A percentile compares a stretch with the other conserved stretches of the same genome.
Evolutionary conservation across 345 rosid species (phyloP).

Genomic region (Draba incana): DNA sequence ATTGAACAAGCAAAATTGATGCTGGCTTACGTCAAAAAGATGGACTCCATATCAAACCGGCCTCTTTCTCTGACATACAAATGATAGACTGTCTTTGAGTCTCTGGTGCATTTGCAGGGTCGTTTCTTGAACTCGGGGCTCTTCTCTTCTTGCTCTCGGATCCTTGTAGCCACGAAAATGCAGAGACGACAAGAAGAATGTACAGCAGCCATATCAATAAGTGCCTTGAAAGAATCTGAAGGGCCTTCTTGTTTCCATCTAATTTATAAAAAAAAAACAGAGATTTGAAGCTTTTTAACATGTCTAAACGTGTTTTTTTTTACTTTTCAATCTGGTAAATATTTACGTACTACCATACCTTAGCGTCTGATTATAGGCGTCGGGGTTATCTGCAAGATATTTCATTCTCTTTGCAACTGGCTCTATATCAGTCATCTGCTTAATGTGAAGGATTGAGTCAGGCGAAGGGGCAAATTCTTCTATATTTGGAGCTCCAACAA

Average conservation of each 20-base stretch:
- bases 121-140: slow-evolving; percentile 57
- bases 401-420: slow-evolving; percentile 74
- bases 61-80: slow-evolving; percentile 84
- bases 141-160: slow-evolving; percentile 72
- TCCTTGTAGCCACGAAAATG: slow-evolving; percentile 76
- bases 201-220: slow-evolving; percentile 93
- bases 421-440: slow-evolving; percentile 56
- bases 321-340: not conserved
- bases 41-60: slow-evolving; percentile 74
- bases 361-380: slow-evolving; percentile 70
- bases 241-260: slow-evolving; percentile 97
- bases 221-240: slow-evolving; percentile 88
- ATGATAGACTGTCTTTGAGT: slow-evolving; percentile 65
- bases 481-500: slow-evolving; percentile 91
- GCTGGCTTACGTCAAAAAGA: slow-evolving; percentile 67
- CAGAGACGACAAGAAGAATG: slow-evolving; percentile 95
- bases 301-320: not conserved
- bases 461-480: slow-evolving; percentile 81
- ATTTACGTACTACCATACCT: slow-evolving; percentile 43
- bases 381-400: slow-evolving; percentile 69
- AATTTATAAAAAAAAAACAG: slow-evolving; percentile 19
- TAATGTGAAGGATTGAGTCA: slow-evolving; percentile 71
- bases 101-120: slow-evolving; percentile 77
- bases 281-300: slow-evolving; percentile 12
- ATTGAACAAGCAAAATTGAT: not conserved